Base-by-base conservation (phyloP, 208 protist genomes). In the Acanthamoeba rhysodes region DNA sequence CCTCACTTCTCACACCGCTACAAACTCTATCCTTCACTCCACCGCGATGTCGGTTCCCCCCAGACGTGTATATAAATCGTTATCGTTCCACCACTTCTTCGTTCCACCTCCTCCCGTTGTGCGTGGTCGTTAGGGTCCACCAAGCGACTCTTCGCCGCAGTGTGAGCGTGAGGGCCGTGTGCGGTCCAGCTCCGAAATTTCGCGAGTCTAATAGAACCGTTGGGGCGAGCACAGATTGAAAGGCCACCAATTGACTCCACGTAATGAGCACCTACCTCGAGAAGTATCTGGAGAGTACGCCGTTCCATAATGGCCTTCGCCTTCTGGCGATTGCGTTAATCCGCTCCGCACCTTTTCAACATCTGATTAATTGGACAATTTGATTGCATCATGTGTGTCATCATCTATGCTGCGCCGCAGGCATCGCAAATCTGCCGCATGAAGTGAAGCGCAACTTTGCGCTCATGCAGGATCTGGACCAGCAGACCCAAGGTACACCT, bases 251-350 rank as follows among this genome's bases (percentile, higher is more conserved):
- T 76, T 27, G 57, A 7, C 72, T 2, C 20, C 70, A 50, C 62
- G 2, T 2, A 4, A 96, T 96, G 95, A 94, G 87, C 84, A 96
- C 96, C 34, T 97, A 96, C 90, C 84, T 97, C 41, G 96, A 97
- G 16, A 96, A 96, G 76, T 97, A 96, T 78, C 85, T 97, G 27
- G 95, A 97, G 32, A 95, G 96, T 97, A 88, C 4, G 80, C 16
- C 41, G 4, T 24, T n/a, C 32, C 14, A 41, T 64, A 34, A 55
- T 62, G 16, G 24, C 24, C 18, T 88, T 24, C 6, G 45, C 68
- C 27, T 95, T 41, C 1, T 41, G 37, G 37, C 37, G 37, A 41
- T 41, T 41, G 37, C 37, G 37, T 41, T n/a, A n/a, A n/a, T n/a
- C n/a, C n/a, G n/a, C n/a, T n/a, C n/a, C n/a, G n/a, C n/a, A 29